These are phyloP conservation scores for Cyberlindnera euphorbiiphila DNA, from an alignment of 805 yeast species.

Conservation along the genomic window DNA sequence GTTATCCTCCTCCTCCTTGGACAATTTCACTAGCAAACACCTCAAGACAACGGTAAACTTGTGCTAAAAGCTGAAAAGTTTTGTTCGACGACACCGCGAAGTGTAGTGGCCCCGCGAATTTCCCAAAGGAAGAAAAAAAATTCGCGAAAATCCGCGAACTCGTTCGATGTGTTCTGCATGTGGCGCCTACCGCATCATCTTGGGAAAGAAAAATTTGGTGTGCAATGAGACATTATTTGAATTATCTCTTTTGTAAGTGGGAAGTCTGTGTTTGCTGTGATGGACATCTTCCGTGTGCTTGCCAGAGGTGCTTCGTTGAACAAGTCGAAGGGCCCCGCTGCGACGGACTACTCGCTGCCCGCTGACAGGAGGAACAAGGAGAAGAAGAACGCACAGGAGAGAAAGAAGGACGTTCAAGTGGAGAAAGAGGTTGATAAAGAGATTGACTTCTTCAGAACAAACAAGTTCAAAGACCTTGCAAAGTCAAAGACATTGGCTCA, in stretches of 20 bases:
- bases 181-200: neutral
- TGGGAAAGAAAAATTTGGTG: neutral
- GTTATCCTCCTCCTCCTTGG: no score
- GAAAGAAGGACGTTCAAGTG: conserved; percentile 37
- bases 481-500: no score
- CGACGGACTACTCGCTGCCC: conserved; percentile 28
- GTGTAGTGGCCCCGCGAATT: no score
- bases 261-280: no score
- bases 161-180: conserved; percentile 5
- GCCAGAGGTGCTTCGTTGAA: conserved; percentile 82
- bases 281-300: conserved; percentile 88
- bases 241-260: neutral
- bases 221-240: neutral
- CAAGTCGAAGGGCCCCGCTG: conserved; percentile 39
- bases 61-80: no score
- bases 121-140: no score
- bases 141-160: conserved; percentile 3
- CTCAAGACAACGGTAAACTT: no score
- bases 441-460: conserved; percentile 77
- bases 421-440: conserved; percentile 60
- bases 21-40: no score
- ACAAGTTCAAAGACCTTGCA: conserved; percentile 30
- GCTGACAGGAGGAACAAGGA: conserved; percentile 28
- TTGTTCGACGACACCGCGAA: no score
- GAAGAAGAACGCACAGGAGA: conserved; percentile 21